Percentiles rank a stretch among this genome's conserved stretches.
phyloP scores from a whole-genome alignment of 2,329 filamentous ascomycete species.

The Xylariaceae sp. region DNA sequence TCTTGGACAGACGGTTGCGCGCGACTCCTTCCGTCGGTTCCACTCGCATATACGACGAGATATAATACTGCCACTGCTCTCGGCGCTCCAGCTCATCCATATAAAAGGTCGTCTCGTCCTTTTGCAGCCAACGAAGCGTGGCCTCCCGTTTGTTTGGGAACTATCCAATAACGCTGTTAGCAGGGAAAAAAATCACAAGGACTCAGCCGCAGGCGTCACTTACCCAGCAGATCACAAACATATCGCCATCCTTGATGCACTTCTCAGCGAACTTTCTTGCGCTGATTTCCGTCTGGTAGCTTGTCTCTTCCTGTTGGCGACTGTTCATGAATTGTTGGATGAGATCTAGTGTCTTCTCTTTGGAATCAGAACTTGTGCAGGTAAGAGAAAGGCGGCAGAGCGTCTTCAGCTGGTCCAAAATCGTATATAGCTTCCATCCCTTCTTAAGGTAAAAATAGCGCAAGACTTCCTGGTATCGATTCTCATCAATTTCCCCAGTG shows the following conservation, averaged over 20 bases:
- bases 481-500: conserved; percentile 73
- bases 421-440: conserved; percentile 89
- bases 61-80: conserved; percentile 90
- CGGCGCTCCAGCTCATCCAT: conserved; percentile 80
- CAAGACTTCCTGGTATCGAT: conserved; percentile 80
- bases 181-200: conserved; percentile 1
- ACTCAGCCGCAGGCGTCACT: conserved; percentile 37
- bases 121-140: conserved; percentile 64
- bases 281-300: conserved; percentile 82
- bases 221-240: conserved; percentile 88
- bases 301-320: conserved; percentile 76
- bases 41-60: conserved; percentile 81
- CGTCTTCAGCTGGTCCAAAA: conserved; percentile 80
- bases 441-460: conserved; percentile 86
- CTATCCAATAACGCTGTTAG: conserved; percentile 40
- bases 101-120: conserved; percentile 72
- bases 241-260: conserved; percentile 84
- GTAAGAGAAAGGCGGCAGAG: conserved; percentile 73
- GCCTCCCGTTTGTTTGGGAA: conserved; percentile 63
- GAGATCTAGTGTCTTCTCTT: conserved; percentile 91
- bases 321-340: conserved; percentile 80
- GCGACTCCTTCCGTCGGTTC: conserved; percentile 80
- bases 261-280: conserved; percentile 90
- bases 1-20: conserved; percentile 58
- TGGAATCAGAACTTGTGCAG: conserved; percentile 80